Percentiles rank a stretch among this genome's conserved stretches.
These are phyloP conservation scores for Xerocomellus amylosporus DNA, from an alignment of 768 basidiomycete species.

Conservation along the genomic window DNA sequence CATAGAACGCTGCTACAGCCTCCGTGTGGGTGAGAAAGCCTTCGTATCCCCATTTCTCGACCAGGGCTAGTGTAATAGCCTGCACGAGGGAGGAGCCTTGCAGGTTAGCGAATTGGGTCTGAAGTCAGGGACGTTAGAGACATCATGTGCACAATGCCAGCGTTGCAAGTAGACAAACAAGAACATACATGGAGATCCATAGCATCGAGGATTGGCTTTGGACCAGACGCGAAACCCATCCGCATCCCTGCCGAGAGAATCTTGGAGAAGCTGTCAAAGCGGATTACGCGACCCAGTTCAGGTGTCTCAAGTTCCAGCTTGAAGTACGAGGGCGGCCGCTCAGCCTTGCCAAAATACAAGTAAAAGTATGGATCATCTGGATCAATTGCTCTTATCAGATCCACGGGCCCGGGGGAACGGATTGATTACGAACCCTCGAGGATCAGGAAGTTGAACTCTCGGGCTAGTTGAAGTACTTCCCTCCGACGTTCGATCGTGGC, in stretches of 20 bases:
- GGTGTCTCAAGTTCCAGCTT: constrained; percentile 66
- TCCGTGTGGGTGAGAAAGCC: constrained; percentile 70
- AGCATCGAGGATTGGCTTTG: constrained; percentile 58
- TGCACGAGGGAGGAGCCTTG: constrained; percentile 66
- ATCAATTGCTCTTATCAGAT: not conserved
- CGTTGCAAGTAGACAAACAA: constrained; percentile 14
- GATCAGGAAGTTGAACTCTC: constrained; percentile 74
- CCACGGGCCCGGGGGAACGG: not conserved
- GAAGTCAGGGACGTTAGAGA: constrained; percentile 14
- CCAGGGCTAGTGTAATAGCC: constrained; percentile 53
- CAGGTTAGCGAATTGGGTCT: constrained; percentile 68
- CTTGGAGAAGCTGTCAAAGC: constrained; percentile 91
- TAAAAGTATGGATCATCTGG: constrained; percentile 80
- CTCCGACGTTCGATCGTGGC: constrained; percentile 64
- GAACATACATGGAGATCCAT: constrained; percentile 67
- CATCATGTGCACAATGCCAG: not conserved
- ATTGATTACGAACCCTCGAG: constrained; percentile 60
- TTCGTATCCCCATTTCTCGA: constrained; percentile 71
- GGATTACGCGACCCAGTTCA: constrained; percentile 73
- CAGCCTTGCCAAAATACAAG: constrained; percentile 65
- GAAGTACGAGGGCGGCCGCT: constrained; percentile 78
- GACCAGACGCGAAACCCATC: constrained; percentile 79
- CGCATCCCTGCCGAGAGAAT: constrained; percentile 74
- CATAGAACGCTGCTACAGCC: constrained; percentile 71
- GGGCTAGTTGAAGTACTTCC: constrained; percentile 68